phyloP scores from a whole-genome alignment of 2,329 filamentous ascomycete species.

The Alternaria gaisen region DNA sequence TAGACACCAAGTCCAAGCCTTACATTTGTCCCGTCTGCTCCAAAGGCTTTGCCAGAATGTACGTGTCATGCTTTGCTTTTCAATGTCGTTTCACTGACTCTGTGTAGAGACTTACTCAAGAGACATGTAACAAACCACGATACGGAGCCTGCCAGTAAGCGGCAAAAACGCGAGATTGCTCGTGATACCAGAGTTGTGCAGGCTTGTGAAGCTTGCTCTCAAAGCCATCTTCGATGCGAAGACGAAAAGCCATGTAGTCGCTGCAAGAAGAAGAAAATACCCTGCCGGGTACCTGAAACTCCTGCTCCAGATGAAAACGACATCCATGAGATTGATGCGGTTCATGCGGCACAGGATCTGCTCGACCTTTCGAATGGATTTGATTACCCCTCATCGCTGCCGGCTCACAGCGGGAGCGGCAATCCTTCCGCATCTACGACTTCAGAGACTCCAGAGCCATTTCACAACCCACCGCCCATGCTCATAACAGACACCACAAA shows the following conservation, averaged over 20 bases:
- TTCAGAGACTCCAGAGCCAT: conserved; percentile 11
- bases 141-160: conserved; percentile 45
- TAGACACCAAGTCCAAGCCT: conserved; percentile 56
- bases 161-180: conserved; percentile 35
- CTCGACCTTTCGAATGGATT: conserved; percentile 40
- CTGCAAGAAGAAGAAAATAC: conserved; percentile 60
- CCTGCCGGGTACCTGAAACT: conserved; percentile 48
- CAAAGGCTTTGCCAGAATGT: conserved; percentile 59
- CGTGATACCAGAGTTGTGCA: conserved; percentile 49
- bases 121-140: conserved; percentile 59
- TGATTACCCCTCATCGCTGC: conserved; percentile 26
- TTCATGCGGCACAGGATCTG: conserved; percentile 44
- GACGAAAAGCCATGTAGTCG: conserved; percentile 64
- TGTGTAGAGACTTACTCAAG: conserved; percentile 58
- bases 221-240: conserved; percentile 63
- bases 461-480: conserved; percentile 11
- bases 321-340: conserved; percentile 33
- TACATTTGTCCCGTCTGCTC: conserved; percentile 57
- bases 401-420: conserved; percentile 11
- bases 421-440: conserved; percentile 14
- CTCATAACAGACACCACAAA: conserved; percentile 1
- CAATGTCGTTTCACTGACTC: conserved; percentile 9
- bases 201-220: conserved; percentile 62
- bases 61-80: conserved; percentile 18
- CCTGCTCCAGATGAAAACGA: conserved; percentile 24